These are phyloP conservation scores for Asterionellopsis glacialis DNA, from an alignment of 108 stramenopile genomes.

Conservation along the genomic window DNA sequence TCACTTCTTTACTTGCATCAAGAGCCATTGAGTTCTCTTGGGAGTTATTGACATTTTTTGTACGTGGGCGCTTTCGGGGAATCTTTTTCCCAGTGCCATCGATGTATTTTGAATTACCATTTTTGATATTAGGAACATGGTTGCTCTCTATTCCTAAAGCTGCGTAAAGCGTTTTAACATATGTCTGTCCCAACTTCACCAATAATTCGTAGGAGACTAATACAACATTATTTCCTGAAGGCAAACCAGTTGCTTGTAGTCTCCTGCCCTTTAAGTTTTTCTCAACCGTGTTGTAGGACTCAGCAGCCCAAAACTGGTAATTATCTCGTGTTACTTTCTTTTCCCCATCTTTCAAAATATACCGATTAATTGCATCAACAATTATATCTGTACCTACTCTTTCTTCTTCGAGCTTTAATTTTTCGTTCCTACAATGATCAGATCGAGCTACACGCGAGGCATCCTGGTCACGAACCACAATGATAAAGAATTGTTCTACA, in stretches of 20 bases:
- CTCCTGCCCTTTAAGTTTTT: not conserved
- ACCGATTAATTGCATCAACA: constrained; percentile 17
- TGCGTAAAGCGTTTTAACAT: constrained; percentile 18
- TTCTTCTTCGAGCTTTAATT: constrained; percentile 14
- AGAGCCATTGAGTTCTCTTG: no score
- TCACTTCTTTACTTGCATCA: no score
- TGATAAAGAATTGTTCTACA: constrained; percentile 21
- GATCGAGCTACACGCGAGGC: not conserved
- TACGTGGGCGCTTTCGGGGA: no score
- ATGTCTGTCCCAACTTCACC: constrained; percentile 15
- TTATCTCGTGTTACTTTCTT: not conserved
- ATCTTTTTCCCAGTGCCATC: no score
- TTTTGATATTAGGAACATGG: constrained; percentile 5
- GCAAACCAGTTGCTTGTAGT: constrained; percentile 1
- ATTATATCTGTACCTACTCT: constrained; percentile 19
- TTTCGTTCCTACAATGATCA: constrained; percentile 5
- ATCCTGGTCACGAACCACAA: constrained; percentile 16
- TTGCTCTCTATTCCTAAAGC: constrained; percentile 17
- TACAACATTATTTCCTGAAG: constrained; percentile 13
- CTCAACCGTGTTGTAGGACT: constrained; percentile 5
- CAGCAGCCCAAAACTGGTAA: constrained; percentile 12
- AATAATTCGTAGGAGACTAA: constrained; percentile 30
- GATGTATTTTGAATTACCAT: no score
- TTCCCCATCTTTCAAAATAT: constrained; percentile 10
- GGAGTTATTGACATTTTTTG: no score